Conservation (phyloP, 345 rosid genomes). For the Eutrema heterophyllum region DNA sequence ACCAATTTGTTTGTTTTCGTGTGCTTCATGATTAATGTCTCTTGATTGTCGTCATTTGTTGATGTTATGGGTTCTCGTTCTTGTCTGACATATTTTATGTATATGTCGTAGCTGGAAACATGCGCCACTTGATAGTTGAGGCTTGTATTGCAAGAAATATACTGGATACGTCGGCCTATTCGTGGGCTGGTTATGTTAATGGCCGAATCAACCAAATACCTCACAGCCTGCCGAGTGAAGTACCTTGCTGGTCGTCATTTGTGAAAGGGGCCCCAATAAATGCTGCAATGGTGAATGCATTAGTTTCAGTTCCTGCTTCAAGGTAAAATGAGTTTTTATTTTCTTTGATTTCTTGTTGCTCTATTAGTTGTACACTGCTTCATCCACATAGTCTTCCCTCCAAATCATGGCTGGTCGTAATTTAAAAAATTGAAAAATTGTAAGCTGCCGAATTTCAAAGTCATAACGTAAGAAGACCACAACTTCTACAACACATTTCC, state of each 20-base stretch:
- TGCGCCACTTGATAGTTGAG: constrained; percentile 96
- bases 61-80: neutral
- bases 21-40: neutral
- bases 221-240: constrained; percentile 51
- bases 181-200: constrained; percentile 90
- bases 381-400: constrained; percentile 8
- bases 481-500: neutral
- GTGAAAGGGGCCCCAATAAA: constrained; percentile 75
- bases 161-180: constrained; percentile 85
- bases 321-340: constrained; percentile 44
- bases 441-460: neutral
- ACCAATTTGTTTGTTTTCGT: neutral
- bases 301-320: constrained; percentile 88
- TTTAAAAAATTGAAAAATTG: neutral
- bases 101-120: constrained; percentile 74
- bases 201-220: constrained; percentile 64
- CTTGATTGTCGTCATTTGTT: constrained; percentile 8
- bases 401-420: neutral
- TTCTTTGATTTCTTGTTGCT: constrained; percentile 6
- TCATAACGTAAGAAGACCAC: neutral
- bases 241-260: constrained; percentile 82
- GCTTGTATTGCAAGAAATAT: constrained; percentile 88
- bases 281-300: constrained; percentile 58
- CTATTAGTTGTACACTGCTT: neutral
- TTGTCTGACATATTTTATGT: constrained; percentile 14